These are phyloP conservation scores for Cordyceps fumosorosea DNA, from an alignment of 2,329 filamentous ascomycete genomes.

Conservation along the genomic window DNA sequence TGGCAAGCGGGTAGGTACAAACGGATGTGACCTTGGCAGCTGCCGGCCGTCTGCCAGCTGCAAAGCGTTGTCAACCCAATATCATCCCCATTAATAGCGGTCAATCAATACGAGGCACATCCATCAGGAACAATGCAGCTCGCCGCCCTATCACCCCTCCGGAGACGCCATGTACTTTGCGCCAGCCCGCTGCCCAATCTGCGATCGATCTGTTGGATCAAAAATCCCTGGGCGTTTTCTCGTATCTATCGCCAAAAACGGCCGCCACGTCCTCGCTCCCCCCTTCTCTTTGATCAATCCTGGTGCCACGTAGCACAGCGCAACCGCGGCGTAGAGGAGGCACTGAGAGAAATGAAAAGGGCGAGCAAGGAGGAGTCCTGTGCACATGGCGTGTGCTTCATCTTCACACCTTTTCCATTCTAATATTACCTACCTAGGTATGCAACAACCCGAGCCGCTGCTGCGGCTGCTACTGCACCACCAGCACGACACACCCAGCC, in stretches of 20 bases:
- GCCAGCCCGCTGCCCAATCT: neutral
- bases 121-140: neutral
- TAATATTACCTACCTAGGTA: no score
- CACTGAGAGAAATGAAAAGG: neutral
- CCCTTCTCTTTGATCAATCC: neutral
- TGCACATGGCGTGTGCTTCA: neutral
- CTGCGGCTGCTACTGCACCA: no score
- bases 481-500: no score
- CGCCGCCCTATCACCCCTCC: neutral
- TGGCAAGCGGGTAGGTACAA: slow-evolving; percentile 5
- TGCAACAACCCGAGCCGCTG: no score
- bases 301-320: slow-evolving; percentile 1
- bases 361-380: neutral
- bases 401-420: no score
- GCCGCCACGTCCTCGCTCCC: neutral
- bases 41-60: slow-evolving; percentile 5
- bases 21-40: slow-evolving; percentile 10
- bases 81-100: neutral
- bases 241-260: slow-evolving; percentile 1
- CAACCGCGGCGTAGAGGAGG: slow-evolving; percentile 2
- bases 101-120: neutral
- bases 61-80: neutral
- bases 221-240: neutral
- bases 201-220: no score
- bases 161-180: neutral